Percentiles rank a stretch among this genome's conserved stretches.
Conservation (phyloP, 495 filamentous ascomycete genomes). For the Penicillium paxilli region DNA sequence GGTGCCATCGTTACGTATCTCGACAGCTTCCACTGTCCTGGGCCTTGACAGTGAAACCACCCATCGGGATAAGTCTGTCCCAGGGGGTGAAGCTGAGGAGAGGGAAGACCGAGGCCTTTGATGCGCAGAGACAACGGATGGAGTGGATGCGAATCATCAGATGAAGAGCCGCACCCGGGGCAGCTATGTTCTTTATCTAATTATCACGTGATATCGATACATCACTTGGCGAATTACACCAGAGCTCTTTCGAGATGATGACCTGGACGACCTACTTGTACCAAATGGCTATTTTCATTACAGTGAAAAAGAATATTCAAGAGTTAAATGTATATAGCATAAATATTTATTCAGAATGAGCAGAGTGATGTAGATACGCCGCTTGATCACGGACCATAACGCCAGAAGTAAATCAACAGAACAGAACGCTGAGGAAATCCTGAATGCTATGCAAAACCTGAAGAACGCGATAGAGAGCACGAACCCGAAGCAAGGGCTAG, state of each 20-base stretch:
- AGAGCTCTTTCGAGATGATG: neutral
- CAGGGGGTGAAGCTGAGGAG: slow-evolving; percentile 16
- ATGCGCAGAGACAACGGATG: slow-evolving; percentile 8
- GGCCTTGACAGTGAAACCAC: slow-evolving; percentile 35
- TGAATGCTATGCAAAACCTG: slow-evolving; percentile 31
- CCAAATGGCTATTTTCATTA: too few species aligned
- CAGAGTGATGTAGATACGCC: slow-evolving; percentile 16
- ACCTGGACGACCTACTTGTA: neutral
- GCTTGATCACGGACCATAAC: slow-evolving; percentile 4
- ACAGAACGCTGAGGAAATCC: slow-evolving; percentile 25
- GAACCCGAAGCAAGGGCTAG: slow-evolving; percentile 32
- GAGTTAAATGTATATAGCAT: neutral
- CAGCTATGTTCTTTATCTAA: slow-evolving; percentile 13
- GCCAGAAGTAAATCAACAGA: slow-evolving; percentile 11
- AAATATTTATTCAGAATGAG: slow-evolving; percentile 7
- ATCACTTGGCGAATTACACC: slow-evolving; percentile 1
- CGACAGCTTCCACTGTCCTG: slow-evolving; percentile 47
- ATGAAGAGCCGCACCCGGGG: slow-evolving; percentile 20
- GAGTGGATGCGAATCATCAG: slow-evolving; percentile 7
- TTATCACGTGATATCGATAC: slow-evolving; percentile 21
- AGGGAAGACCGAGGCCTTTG: slow-evolving; percentile 29
- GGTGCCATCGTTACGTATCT: slow-evolving; percentile 51
- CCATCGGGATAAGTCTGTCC: slow-evolving; percentile 43
- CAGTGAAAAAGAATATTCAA: neutral
- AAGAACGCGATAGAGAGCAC: slow-evolving; percentile 31